Conservation (phyloP, 164 flowering plant species). For the Kalanchoe fedtschenkoi region DNA sequence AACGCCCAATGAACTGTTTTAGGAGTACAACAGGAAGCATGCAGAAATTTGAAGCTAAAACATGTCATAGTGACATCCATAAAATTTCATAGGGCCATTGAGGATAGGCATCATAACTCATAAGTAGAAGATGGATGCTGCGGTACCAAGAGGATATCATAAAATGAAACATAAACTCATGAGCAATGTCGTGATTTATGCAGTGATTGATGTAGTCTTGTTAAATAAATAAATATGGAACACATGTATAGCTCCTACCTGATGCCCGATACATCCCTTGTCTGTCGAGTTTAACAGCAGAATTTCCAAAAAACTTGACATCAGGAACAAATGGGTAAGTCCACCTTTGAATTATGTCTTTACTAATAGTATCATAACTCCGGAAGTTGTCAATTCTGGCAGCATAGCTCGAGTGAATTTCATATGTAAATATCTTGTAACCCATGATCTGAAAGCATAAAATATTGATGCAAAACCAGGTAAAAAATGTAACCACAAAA, state of each 20-base stretch:
- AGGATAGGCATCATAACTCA: no score
- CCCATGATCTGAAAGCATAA: conserved; percentile 71
- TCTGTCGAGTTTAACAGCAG: conserved; percentile 56
- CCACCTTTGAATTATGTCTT: conserved; percentile 94
- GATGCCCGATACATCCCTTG: conserved; percentile 70
- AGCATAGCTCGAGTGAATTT: conserved; percentile 85
- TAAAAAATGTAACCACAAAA: not conserved
- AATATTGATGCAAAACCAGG: conserved; percentile 4
- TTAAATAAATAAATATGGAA: not conserved
- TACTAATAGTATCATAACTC: conserved; percentile 84
- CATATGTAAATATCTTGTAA: conserved; percentile 85
- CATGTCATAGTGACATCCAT: no score
- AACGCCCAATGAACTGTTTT: not conserved
- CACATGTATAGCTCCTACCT: conserved; percentile 29
- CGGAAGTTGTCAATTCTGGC: conserved; percentile 84
- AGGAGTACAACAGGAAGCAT: no score
- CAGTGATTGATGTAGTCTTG: no score
- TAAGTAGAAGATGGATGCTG: no score
- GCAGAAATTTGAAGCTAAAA: no score
- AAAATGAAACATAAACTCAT: no score
- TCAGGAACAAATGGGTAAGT: conserved; percentile 92
- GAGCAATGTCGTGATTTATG: no score
- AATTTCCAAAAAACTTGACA: conserved; percentile 59
- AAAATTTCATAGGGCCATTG: no score
- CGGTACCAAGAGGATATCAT: no score